phyloP scores from a whole-genome alignment of 2,329 filamentous ascomycete genomes.

The Exserohilum turcica region DNA sequence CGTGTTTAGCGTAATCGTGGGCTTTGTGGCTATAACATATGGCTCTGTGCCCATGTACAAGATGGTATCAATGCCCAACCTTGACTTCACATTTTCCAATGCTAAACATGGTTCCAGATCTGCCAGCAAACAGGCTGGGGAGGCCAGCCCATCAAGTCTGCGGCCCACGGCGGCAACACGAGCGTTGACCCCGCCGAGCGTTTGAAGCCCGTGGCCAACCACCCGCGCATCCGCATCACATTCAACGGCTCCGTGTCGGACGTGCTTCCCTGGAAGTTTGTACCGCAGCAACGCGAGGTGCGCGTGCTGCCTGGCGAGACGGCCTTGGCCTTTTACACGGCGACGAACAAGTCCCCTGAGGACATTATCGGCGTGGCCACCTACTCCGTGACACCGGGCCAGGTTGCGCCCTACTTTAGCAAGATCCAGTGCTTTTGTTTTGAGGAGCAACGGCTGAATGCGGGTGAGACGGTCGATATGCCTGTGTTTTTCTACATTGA shows the following conservation, averaged over 20 bases:
- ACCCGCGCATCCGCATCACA: slow-evolving; percentile 87
- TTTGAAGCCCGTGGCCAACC: slow-evolving; percentile 77
- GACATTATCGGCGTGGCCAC: slow-evolving; percentile 99
- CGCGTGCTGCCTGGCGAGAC: slow-evolving; percentile 95
- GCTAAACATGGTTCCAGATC: slow-evolving; percentile 58
- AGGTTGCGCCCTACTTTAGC: slow-evolving; percentile 96
- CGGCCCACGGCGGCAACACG: slow-evolving; percentile 63
- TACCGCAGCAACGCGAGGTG: slow-evolving; percentile 94
- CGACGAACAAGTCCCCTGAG: slow-evolving; percentile 84
- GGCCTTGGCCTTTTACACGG: slow-evolving; percentile 95
- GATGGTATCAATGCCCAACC: slow-evolving; percentile 61
- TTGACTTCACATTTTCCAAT: not conserved
- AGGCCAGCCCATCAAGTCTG: slow-evolving; percentile 85
- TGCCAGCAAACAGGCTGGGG: slow-evolving; percentile 89
- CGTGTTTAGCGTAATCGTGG: slow-evolving; percentile 75
- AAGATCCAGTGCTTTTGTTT: slow-evolving; percentile 99
- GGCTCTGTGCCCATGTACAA: slow-evolving; percentile 87
- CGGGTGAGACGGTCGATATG: slow-evolving; percentile 98
- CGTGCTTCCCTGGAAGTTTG: slow-evolving; percentile 95
- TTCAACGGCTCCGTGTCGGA: slow-evolving; percentile 97
- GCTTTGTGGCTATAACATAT: slow-evolving; percentile 79
- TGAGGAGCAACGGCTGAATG: slow-evolving; percentile 89
- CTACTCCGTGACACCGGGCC: slow-evolving; percentile 93
- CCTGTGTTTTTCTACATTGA: slow-evolving; percentile 99
- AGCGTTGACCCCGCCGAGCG: slow-evolving; percentile 72